A percentile compares a stretch with the other conserved stretches of the same genome.
Evolutionary conservation across 768 basidiomycete species (phyloP).

Genomic region (Trametes cingulata): DNA sequence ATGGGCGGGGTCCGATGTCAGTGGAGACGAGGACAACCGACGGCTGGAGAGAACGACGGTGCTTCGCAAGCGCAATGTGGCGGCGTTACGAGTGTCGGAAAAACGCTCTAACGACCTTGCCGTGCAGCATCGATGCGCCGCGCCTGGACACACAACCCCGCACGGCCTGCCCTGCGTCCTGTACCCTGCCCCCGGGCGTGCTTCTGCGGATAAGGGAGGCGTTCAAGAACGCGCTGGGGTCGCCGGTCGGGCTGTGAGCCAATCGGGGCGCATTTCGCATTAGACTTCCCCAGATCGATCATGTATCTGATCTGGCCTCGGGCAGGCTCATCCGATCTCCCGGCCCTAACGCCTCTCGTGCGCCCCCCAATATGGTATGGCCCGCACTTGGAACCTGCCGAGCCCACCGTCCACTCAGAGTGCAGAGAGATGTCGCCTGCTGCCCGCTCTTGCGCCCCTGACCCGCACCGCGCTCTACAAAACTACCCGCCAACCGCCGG

Average conservation of each 20-base stretch:
- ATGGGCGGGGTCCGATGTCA: too few species aligned
- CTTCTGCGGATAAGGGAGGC: not conserved
- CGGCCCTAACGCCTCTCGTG: not conserved
- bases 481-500: not conserved
- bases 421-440: not conserved
- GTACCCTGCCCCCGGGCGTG: not conserved
- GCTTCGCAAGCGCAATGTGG: too few species aligned
- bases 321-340: not conserved
- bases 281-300: conserved; percentile 9
- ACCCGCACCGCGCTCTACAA: not conserved
- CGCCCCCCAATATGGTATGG: conserved; percentile 2
- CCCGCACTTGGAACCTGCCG: not conserved
- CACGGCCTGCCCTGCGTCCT: too few species aligned
- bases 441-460: not conserved
- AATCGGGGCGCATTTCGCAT: not conserved
- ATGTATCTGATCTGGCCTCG: not conserved
- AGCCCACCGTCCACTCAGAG: not conserved
- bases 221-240: not conserved
- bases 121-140: too few species aligned
- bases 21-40: too few species aligned
- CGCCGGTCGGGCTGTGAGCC: not conserved
- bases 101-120: too few species aligned
- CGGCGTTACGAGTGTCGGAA: not conserved
- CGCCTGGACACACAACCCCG: too few species aligned
- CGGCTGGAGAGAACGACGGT: too few species aligned